A percentile compares a stretch with the other conserved stretches of the same genome.
These are phyloP conservation scores for Wickerhamiella spandovensis DNA, from an alignment of 805 yeast genomes.

Conservation along the genomic window DNA sequence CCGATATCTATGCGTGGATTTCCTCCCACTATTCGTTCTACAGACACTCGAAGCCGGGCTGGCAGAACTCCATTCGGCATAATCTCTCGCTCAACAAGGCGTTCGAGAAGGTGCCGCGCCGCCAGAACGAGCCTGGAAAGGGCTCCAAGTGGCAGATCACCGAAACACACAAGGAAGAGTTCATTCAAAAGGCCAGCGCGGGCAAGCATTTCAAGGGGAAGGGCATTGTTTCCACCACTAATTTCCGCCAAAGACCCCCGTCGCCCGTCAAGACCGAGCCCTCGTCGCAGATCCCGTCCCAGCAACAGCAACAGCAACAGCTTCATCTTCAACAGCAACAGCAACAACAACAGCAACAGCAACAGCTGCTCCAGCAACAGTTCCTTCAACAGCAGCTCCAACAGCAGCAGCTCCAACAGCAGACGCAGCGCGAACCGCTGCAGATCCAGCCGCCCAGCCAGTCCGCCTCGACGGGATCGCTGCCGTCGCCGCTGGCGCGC, in stretches of 20 bases:
- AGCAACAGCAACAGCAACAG: constrained; percentile 12
- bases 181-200: constrained; percentile 55
- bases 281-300: no score
- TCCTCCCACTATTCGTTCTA: constrained; percentile 80
- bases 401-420: constrained; percentile 2
- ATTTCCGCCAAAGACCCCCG: background rate
- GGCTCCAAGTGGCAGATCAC: constrained; percentile 99
- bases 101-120: constrained; percentile 91
- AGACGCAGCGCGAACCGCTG: constrained; percentile 3
- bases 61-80: constrained; percentile 98
- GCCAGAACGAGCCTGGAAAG: constrained; percentile 94
- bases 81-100: constrained; percentile 91
- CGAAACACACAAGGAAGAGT: constrained; percentile 71
- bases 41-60: constrained; percentile 83
- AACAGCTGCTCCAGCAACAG: constrained; percentile 18
- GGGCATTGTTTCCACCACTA: background rate
- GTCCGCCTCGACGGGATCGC: background rate
- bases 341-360: constrained; percentile 11
- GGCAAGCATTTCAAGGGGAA: constrained; percentile 15
- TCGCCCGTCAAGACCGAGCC: background rate
- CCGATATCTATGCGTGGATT: constrained; percentile 90
- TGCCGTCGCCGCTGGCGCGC: background rate
- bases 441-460: background rate
- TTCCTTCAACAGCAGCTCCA: constrained; percentile 5
- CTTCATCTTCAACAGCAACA: constrained; percentile 4